Evolutionary conservation across 2,329 filamentous ascomycete species (phyloP).

Genomic region (Aciculosporium take): DNA sequence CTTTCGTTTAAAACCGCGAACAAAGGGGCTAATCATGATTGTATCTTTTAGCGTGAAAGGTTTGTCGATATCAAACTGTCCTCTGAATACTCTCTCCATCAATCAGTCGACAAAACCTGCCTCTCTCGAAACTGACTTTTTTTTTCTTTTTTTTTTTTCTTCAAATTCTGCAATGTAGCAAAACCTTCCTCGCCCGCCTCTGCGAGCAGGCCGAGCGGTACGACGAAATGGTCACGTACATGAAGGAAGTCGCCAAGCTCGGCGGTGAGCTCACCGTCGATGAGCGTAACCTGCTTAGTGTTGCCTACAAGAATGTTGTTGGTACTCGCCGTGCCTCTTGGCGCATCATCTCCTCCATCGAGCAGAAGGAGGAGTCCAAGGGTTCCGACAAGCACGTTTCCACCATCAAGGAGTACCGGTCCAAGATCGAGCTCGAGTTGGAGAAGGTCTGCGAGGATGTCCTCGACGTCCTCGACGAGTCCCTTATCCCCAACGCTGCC

Average conservation of each 20-base stretch:
- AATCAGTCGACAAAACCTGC: constrained; percentile 3
- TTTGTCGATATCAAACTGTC: constrained; percentile 26
- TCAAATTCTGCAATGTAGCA: constrained; percentile 48
- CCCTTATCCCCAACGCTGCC: constrained; percentile 88
- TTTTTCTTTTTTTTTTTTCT: too few relatives aligned
- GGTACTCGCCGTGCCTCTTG: constrained; percentile 96
- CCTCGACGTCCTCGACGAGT: constrained; percentile 83
- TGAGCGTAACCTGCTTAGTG: constrained; percentile 96
- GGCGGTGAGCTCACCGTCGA: constrained; percentile 75
- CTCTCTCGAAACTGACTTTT: constrained; percentile 14
- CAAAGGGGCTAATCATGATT: constrained; percentile 21
- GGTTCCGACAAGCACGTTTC: constrained; percentile 87
- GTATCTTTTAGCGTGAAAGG: constrained; percentile 51
- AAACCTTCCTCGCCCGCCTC: constrained; percentile 98
- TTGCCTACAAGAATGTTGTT: constrained; percentile 99
- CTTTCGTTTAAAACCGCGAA: background rate
- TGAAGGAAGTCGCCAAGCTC: constrained; percentile 98
- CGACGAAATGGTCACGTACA: constrained; percentile 99
- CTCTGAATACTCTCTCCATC: constrained; percentile 6
- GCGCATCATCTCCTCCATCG: constrained; percentile 99
- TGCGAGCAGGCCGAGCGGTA: constrained; percentile 99
- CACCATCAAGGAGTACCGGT: constrained; percentile 92
- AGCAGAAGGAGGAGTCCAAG: constrained; percentile 99
- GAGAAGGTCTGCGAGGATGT: constrained; percentile 98
- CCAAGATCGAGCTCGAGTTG: constrained; percentile 95